Evolutionary conservation across 768 basidiomycete species (phyloP).

Genomic region (Gloeostereum incarnatum): DNA sequence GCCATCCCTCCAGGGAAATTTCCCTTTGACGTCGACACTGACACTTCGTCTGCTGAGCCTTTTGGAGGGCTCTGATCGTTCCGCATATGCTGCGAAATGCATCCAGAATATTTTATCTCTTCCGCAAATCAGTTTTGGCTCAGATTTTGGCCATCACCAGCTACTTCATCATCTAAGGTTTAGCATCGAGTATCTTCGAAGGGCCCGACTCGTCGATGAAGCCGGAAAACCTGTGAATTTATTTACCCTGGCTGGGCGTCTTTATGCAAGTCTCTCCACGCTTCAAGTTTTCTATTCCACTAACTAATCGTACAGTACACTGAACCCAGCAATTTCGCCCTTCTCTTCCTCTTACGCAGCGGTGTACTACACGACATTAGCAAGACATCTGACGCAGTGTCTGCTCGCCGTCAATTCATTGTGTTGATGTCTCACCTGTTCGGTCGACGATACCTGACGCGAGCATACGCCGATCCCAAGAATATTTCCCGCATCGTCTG

Average conservation of each 20-base stretch:
- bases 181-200: slow-evolving; percentile 62
- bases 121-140: slow-evolving; percentile 50
- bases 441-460: slow-evolving; percentile 45
- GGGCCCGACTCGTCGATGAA: slow-evolving; percentile 40
- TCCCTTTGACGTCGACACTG: slow-evolving; percentile 61
- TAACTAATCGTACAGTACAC: slow-evolving; percentile 29
- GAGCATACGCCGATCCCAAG: slow-evolving; percentile 26
- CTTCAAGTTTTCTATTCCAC: neutral
- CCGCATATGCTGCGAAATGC: slow-evolving; percentile 36
- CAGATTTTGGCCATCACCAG: slow-evolving; percentile 44
- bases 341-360: slow-evolving; percentile 45
- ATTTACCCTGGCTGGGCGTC: slow-evolving; percentile 41
- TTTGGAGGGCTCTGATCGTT: slow-evolving; percentile 47
- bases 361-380: slow-evolving; percentile 56
- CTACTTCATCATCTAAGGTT: slow-evolving; percentile 60
- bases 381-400: slow-evolving; percentile 17
- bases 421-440: slow-evolving; percentile 58
- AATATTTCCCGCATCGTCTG: slow-evolving; percentile 23
- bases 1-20: slow-evolving; percentile 52
- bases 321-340: slow-evolving; percentile 63
- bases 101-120: slow-evolving; percentile 45
- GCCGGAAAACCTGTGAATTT: slow-evolving; percentile 50
- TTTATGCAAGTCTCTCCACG: slow-evolving; percentile 27
- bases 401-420: slow-evolving; percentile 44
- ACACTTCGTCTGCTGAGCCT: slow-evolving; percentile 57